These are phyloP conservation scores for Pythium rhizo-oryzae DNA, from an alignment of 352 stramenopile species.

Conservation along the genomic window DNA sequence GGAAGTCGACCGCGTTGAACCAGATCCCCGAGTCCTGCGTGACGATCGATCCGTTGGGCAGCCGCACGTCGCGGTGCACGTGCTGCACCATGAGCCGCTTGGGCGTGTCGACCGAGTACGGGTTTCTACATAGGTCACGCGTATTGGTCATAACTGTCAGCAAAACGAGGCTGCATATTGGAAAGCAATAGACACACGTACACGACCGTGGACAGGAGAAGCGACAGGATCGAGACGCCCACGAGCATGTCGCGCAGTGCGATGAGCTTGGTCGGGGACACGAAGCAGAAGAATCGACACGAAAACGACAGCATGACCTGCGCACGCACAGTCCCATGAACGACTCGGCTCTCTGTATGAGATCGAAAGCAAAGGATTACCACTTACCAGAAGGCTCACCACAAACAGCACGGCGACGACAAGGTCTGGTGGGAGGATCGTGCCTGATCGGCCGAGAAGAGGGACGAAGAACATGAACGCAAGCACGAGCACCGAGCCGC, in stretches of 20 bases:
- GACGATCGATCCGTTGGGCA: conserved; percentile 45
- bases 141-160: not conserved
- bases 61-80: conserved; percentile 54
- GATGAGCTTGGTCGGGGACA: conserved; percentile 45
- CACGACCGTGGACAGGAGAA: not conserved
- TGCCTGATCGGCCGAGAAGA: conserved; percentile 63
- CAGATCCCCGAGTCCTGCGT: conserved; percentile 68
- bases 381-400: conserved; percentile 49
- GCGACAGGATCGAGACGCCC: conserved; percentile 34
- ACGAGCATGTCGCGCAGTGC: conserved; percentile 44
- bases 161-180: too few species aligned
- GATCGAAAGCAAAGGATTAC: not conserved
- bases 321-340: not conserved
- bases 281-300: conserved; percentile 74
- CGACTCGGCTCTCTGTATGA: not conserved
- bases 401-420: conserved; percentile 54
- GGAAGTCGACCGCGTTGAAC: conserved; percentile 76
- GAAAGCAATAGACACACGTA: not conserved
- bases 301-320: conserved; percentile 49
- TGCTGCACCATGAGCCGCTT: conserved; percentile 77
- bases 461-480: conserved; percentile 79
- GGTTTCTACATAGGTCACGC: conserved; percentile 43
- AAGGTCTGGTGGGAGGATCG: conserved; percentile 56
- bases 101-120: conserved; percentile 71
- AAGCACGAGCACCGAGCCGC: conserved; percentile 52